These are phyloP conservation scores for Agastache rugosa DNA, from an alignment of 257 asterid genomes.

Conservation along the genomic window DNA sequence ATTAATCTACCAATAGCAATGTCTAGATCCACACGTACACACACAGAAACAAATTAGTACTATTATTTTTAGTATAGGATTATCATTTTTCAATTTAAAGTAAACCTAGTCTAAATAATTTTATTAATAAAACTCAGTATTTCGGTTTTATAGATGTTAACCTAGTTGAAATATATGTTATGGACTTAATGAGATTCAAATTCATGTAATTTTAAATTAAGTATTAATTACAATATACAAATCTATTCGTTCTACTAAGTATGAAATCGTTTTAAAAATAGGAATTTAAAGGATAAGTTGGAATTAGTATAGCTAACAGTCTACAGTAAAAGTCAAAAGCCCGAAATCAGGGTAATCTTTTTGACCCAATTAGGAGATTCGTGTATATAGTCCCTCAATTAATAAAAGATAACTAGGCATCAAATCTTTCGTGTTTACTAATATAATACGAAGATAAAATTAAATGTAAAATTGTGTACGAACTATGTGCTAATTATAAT, in stretches of 20 bases:
- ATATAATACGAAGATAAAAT: no score
- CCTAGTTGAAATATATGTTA: background rate
- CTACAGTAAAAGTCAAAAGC: conserved; percentile 32
- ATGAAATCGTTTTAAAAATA: background rate
- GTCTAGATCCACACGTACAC: no score
- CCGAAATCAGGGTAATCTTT: conserved; percentile 37
- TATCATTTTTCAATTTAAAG: no score
- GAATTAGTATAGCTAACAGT: background rate
- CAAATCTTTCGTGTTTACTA: no score
- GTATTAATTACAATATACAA: background rate
- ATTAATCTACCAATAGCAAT: background rate
- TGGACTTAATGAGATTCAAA: background rate
- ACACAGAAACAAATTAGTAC: no score
- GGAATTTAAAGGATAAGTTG: background rate
- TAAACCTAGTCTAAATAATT: background rate
- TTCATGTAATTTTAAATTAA: background rate
- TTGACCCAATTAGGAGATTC: conserved; percentile 23
- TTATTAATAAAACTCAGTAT: no score
- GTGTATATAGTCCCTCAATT: background rate
- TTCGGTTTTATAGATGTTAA: background rate
- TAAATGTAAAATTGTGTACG: no score
- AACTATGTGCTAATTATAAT: no score
- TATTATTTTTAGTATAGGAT: no score
- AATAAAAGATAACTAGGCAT: background rate
- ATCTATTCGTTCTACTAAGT: background rate